Evolutionary conservation across 108 stramenopile species (phyloP).

Genomic region (Pseudonitzschia multistriata): DNA sequence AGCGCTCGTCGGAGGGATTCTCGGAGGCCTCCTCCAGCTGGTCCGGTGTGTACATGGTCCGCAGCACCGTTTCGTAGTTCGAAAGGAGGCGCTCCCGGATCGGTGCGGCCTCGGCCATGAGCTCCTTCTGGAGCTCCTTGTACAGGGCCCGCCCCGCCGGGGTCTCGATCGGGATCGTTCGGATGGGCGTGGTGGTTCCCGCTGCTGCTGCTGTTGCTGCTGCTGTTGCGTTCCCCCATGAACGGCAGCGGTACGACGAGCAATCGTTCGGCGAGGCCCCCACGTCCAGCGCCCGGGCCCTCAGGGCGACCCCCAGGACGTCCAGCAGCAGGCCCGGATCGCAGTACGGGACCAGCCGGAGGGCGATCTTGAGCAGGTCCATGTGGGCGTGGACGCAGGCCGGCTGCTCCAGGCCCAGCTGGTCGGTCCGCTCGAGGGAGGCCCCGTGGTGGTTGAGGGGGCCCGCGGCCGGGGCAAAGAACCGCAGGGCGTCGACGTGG

Average conservation of each 20-base stretch:
- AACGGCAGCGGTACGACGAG: constrained; percentile 40
- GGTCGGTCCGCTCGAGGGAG: constrained; percentile 49
- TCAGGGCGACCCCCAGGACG: constrained; percentile 64
- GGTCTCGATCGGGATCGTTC: constrained; percentile 80
- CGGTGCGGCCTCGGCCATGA: constrained; percentile 60
- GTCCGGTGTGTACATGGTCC: constrained; percentile 43
- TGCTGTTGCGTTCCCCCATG: no score
- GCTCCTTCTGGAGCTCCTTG: constrained; percentile 42
- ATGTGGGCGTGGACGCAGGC: constrained; percentile 93
- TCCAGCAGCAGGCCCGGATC: constrained; percentile 55
- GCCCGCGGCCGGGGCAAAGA: constrained; percentile 85
- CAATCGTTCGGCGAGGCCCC: constrained; percentile 92
- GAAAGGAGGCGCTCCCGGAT: constrained; percentile 53
- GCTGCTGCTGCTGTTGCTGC: not conserved
- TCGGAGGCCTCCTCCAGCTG: not conserved
- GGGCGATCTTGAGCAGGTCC: constrained; percentile 90
- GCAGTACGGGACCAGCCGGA: constrained; percentile 73
- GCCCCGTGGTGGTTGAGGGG: constrained; percentile 72
- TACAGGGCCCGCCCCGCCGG: constrained; percentile 80
- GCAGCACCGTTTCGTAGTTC: constrained; percentile 45
- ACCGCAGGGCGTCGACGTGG: constrained; percentile 91
- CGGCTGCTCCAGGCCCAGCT: constrained; percentile 50
- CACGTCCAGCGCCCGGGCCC: constrained; percentile 83
- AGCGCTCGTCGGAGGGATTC: constrained; percentile 32
- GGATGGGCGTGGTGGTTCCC: constrained; percentile 13